A percentile compares a stretch with the other conserved stretches of the same genome.
phyloP scores from a whole-genome alignment of 163 green algal species.

The Scenedesmus sp. region DNA sequence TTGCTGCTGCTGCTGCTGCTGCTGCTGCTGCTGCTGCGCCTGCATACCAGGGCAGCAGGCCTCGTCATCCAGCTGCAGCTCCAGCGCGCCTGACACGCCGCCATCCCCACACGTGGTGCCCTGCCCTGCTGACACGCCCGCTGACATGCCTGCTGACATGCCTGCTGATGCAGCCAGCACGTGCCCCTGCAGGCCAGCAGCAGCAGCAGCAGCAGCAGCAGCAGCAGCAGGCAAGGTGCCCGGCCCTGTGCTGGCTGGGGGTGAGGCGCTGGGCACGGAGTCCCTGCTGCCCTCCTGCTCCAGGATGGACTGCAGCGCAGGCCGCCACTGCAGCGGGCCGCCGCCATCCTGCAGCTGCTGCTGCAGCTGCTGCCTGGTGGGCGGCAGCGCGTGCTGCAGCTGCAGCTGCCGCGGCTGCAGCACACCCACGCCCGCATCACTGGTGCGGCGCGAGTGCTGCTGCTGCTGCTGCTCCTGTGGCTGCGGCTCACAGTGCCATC shows the following conservation, averaged over 20 bases:
- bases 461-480: conserved; percentile 30
- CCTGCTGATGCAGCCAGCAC: background rate
- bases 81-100: conserved; percentile 9
- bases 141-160: background rate
- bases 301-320: conserved; percentile 2
- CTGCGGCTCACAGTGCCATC: background rate
- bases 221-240: background rate
- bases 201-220: background rate
- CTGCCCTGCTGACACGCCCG: background rate
- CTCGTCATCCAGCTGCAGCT: conserved; percentile 34
- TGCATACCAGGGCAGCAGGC: background rate
- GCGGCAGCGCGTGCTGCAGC: background rate
- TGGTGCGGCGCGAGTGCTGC: background rate
- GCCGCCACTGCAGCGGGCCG: background rate
- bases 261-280: background rate
- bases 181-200: background rate
- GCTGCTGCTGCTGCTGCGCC: background rate
- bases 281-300: conserved; percentile 15
- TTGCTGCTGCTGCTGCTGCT: background rate
- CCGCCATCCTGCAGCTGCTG: background rate
- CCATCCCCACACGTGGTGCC: background rate
- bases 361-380: background rate
- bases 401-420: conserved; percentile 29
- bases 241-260: background rate
- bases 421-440: background rate